Conservation (phyloP, 768 basidiomycete genomes). For the Boletus subcaerulescens region DNA sequence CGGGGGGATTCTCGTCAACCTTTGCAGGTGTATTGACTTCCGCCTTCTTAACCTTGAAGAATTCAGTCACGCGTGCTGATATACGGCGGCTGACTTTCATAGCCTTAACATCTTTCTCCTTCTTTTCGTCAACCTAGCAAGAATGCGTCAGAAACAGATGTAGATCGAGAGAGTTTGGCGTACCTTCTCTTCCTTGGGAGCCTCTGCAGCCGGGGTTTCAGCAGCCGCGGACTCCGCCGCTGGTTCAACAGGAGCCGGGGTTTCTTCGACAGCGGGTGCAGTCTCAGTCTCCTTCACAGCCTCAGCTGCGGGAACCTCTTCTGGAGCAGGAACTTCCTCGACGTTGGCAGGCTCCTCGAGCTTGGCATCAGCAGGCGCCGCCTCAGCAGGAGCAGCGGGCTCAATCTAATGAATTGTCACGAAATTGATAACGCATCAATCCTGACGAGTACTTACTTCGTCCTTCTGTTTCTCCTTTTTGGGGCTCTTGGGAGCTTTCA, state of each 20-base stretch:
- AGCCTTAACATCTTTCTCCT: slow-evolving; percentile 48
- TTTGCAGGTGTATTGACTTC: slow-evolving; percentile 70
- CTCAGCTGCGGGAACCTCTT: slow-evolving; percentile 42
- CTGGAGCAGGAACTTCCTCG: slow-evolving; percentile 41
- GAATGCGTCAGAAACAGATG: background rate
- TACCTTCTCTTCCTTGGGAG: slow-evolving; percentile 63
- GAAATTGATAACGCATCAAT: background rate
- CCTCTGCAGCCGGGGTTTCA: slow-evolving; percentile 37
- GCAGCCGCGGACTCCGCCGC: slow-evolving; percentile 30
- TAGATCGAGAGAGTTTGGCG: background rate
- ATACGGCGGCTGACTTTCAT: slow-evolving; percentile 77
- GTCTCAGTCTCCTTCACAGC: slow-evolving; percentile 68
- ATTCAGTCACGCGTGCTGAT: slow-evolving; percentile 76
- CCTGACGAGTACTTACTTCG: slow-evolving; percentile 41
- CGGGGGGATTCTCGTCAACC: slow-evolving; percentile 86
- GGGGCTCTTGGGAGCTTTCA: slow-evolving; percentile 66
- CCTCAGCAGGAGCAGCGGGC: slow-evolving; percentile 34
- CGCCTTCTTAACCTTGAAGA: slow-evolving; percentile 74
- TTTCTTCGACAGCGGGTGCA: slow-evolving; percentile 20
- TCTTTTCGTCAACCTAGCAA: slow-evolving; percentile 44
- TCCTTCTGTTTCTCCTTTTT: slow-evolving; percentile 86
- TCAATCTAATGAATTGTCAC: slow-evolving; percentile 27
- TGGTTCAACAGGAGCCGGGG: slow-evolving; percentile 26
- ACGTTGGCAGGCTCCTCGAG: slow-evolving; percentile 33
- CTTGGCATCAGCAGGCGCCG: slow-evolving; percentile 30